Conservation (phyloP, 139 green algal species). For the Chlamydomonas eustigma region DNA sequence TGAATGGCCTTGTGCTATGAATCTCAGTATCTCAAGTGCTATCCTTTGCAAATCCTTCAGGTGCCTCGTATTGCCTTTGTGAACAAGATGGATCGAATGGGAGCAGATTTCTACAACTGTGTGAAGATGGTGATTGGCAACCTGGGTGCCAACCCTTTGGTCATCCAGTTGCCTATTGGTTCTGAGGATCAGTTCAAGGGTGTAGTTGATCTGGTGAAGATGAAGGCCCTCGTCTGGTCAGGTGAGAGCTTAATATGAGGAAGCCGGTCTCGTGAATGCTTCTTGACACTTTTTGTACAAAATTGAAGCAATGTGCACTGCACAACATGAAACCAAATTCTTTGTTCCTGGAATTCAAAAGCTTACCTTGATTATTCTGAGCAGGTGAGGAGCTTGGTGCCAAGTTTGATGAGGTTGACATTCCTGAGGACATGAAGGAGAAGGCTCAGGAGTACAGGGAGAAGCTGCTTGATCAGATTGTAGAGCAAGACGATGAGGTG, state of each 20-base stretch:
- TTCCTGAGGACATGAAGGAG: conserved; percentile 85
- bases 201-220: conserved; percentile 94
- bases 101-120: conserved; percentile 93
- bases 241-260: too few species aligned
- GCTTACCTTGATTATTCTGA: conserved; percentile 6
- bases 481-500: conserved; percentile 51
- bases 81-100: conserved; percentile 99
- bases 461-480: conserved; percentile 1
- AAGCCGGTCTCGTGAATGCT: too few species aligned
- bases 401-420: conserved; percentile 79
- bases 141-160: conserved; percentile 74
- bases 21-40: too few species aligned
- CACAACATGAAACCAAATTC: too few species aligned
- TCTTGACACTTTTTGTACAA: too few species aligned
- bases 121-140: conserved; percentile 83
- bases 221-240: conserved; percentile 63
- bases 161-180: conserved; percentile 90
- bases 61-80: conserved; percentile 96
- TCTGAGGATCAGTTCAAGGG: conserved; percentile 89
- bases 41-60: too few species aligned
- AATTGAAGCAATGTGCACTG: too few species aligned
- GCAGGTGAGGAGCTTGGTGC: conserved; percentile 88
- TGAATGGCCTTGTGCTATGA: too few species aligned
- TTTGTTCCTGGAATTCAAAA: too few species aligned
- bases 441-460: conserved; percentile 57